Percentiles rank a stretch among this genome's conserved stretches.
Conservation (phyloP, 768 basidiomycete genomes). For the Coprinopsis marcescibilis region DNA sequence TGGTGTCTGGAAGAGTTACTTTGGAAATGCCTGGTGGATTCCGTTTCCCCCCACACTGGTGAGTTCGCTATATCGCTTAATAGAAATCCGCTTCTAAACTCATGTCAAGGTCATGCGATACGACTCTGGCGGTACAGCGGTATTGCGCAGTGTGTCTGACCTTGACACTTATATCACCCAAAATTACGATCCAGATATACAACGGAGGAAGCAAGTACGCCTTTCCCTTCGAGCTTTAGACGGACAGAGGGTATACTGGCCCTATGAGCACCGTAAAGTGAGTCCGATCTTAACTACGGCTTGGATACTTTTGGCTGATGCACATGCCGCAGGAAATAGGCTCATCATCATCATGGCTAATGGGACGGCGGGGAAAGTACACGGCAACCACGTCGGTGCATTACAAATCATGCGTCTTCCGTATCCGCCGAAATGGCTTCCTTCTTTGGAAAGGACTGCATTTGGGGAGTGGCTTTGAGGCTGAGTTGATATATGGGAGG, state of each 20-base stretch:
- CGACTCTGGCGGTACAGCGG: constrained; percentile 50
- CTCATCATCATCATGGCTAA: constrained; percentile 38
- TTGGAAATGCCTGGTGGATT: constrained; percentile 77
- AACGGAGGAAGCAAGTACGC: constrained; percentile 49
- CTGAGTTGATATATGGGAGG: constrained; percentile 53
- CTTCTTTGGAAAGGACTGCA: constrained; percentile 46
- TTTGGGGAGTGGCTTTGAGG: constrained; percentile 64
- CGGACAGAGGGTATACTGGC: constrained; percentile 55
- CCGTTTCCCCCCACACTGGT: constrained; percentile 74
- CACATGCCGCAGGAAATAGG: too few species aligned
- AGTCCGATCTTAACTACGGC: constrained; percentile 14
- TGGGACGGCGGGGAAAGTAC: constrained; percentile 38
- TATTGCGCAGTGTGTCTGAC: constrained; percentile 43
- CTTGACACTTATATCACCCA: constrained; percentile 56
- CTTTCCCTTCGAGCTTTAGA: constrained; percentile 62
- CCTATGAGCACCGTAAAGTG: constrained; percentile 55
- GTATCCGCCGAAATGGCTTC: constrained; percentile 48
- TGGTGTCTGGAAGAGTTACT: constrained; percentile 38
- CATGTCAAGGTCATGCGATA: constrained; percentile 56
- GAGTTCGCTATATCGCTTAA: constrained; percentile 16
- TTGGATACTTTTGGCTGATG: too few species aligned
- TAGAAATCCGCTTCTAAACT: constrained; percentile 1
- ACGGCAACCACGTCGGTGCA: constrained; percentile 40
- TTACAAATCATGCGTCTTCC: constrained; percentile 43
- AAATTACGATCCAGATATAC: constrained; percentile 48